These are phyloP conservation scores for Plantago rigida DNA, from an alignment of 305 asterid genomes.

Conservation along the genomic window DNA sequence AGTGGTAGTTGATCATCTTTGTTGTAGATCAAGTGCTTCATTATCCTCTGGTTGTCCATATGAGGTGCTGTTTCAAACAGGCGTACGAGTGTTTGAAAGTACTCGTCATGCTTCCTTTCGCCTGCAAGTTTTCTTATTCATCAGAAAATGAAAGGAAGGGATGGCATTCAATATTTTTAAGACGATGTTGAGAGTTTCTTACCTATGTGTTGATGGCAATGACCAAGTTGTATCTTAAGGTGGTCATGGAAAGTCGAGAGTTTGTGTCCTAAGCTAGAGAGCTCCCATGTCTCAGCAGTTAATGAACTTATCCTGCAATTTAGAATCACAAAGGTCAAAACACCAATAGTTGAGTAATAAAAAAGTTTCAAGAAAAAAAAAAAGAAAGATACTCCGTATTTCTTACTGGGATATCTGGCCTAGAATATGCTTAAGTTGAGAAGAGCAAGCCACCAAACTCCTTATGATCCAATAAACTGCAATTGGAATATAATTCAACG, in stretches of 20 bases:
- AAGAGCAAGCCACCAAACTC: constrained; percentile 57
- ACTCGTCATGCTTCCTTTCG: constrained; percentile 48
- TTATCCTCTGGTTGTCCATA: constrained; percentile 55
- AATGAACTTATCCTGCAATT: constrained; percentile 39
- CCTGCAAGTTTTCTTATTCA: constrained; percentile 33
- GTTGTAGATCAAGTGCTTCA: constrained; percentile 43
- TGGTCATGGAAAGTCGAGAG: constrained; percentile 46
- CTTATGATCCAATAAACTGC: constrained; percentile 74
- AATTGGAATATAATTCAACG: constrained; percentile 41
- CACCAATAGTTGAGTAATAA: too few relatives aligned
- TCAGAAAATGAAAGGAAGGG: neutral
- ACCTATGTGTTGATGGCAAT: constrained; percentile 54
- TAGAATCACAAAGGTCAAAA: neutral
- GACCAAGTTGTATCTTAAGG: constrained; percentile 45
- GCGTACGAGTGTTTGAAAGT: constrained; percentile 44
- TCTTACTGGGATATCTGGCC: constrained; percentile 55
- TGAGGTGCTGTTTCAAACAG: constrained; percentile 49
- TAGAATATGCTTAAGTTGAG: constrained; percentile 50
- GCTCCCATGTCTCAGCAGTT: constrained; percentile 66
- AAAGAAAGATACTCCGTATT: neutral
- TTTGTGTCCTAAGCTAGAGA: constrained; percentile 53
- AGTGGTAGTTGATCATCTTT: constrained; percentile 57
- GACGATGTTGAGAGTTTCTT: constrained; percentile 1
- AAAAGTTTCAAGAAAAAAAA: neutral
- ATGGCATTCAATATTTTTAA: neutral